Percentiles rank a stretch among this genome's conserved stretches.
Evolutionary conservation across 768 basidiomycete genomes (phyloP).

Genomic region (Hemileccinum rubropunctum): DNA sequence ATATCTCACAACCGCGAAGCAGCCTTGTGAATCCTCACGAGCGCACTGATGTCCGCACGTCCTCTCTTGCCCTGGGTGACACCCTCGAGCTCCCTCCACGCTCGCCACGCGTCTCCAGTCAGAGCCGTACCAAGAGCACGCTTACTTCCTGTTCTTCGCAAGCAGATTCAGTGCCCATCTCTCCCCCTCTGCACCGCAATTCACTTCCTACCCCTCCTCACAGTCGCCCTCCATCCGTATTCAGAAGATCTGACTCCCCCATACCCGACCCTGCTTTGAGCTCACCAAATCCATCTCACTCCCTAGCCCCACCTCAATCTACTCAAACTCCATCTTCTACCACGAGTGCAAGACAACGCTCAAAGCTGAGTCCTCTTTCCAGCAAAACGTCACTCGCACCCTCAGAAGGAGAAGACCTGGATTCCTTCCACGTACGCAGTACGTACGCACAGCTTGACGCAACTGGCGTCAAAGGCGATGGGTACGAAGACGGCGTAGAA

Average conservation of each 20-base stretch:
- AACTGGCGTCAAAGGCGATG: conserved; percentile 91
- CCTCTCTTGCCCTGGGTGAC: conserved; percentile 9
- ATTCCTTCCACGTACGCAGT: conserved; percentile 78
- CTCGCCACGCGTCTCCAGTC: conserved; percentile 19
- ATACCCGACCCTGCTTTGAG: conserved; percentile 17
- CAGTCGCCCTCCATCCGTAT: conserved; percentile 27
- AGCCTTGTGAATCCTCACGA: no score
- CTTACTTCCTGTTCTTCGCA: conserved; percentile 29
- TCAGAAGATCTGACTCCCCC: conserved; percentile 25
- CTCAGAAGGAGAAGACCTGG: conserved; percentile 77
- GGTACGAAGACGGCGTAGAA: conserved; percentile 91
- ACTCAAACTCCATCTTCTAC: conserved; percentile 32
- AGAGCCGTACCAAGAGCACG: conserved; percentile 22
- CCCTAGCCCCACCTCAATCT: conserved; percentile 19
- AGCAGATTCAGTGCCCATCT: conserved; percentile 14
- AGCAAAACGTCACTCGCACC: conserved; percentile 65
- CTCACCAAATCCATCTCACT: conserved; percentile 16
- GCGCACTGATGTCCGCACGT: no score
- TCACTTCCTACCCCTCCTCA: conserved; percentile 28
- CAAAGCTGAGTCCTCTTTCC: conserved; percentile 35
- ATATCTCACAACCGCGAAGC: no score
- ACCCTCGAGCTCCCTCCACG: conserved; percentile 26
- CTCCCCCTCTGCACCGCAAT: conserved; percentile 13
- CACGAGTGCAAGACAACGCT: conserved; percentile 23
- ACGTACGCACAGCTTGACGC: conserved; percentile 90